Base-by-base conservation (phyloP, 148 eudicot genomes). In the Polygonum aviculare region DNA sequence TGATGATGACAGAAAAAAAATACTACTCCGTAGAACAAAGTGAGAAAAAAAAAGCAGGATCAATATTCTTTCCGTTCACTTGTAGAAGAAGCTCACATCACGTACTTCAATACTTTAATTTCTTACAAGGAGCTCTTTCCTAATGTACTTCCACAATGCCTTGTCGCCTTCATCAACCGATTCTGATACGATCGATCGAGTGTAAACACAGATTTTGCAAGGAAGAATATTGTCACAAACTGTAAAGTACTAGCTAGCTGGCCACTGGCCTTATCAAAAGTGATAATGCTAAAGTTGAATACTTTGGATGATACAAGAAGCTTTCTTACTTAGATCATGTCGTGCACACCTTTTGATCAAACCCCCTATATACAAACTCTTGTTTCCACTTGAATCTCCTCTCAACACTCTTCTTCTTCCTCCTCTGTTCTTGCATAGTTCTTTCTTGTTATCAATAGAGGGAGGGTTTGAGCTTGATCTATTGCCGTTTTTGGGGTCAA, bases 21-120 rank as follows among this genome's bases (percentile, higher is more conserved):
- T 26, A 26, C 31, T 26, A n/a, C n/a, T n/a, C n/a, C n/a, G n/a
- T n/a, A 26, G 31, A 26, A 26, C 31, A 26, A 26, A 26, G 31
- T 26, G 31, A 26, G 31, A 6, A 7, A 6, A 10, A 10, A 44
- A 44, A 44, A 44, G 47, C 47, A 6, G 69, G 69, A 62, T 62
- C 38, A 62, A 62, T 62, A 62, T 67, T 9, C 72, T 36, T 36
- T 67, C 45, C 72, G 14, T 67, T 38, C 72, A 67, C 72, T 67
- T 67, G 41, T 67, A 14, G 39, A 33, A 31, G 3, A 63, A 63
- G 69, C 38, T 63, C 3, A 26, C 39, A 63, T 63, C 18, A 33
- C 69, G 35, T 63, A 63, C 33, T 26, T 26, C 31, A 26, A 31
- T 21, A 36, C 45, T 38, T 67, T 36, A 36, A 3, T 35, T 8